Base-by-base conservation (phyloP, 2,329 filamentous ascomycete species). In the Neurospora sp. region DNA sequence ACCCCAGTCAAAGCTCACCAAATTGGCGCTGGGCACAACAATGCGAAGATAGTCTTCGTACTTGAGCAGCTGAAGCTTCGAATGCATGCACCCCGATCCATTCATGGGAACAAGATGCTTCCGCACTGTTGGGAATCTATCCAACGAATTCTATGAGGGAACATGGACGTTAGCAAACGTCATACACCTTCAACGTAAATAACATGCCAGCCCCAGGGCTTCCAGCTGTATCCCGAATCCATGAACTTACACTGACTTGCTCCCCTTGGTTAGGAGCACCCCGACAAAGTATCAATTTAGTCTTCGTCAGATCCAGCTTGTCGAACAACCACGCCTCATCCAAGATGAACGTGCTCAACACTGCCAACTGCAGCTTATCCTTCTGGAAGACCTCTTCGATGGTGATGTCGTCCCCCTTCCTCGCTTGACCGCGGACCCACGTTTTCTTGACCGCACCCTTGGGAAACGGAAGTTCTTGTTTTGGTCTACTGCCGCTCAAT, bases 21-120 rank as follows among this genome's bases (percentile, higher is more conserved):
- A 82, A 76, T 99, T 99, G 1, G 93, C 96, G 3, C 91, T 95
- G 0, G 96, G 93, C 1, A 98, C 84, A 1, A 91, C 95, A 66
- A 99, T 84, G 7, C 96, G 88, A 17, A 97, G 80, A 78, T 93
- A 89, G 1, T 81, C 81, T 0, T 86, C 81, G 75, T 93, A 92
- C 75, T 93, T 95, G n/a, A 98, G 84, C 1, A 98, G 81, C 86
- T 97, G 94, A 62, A 98, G 83, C 78, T 99, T 98, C 67, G 93
- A 97, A 79, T 98, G 96, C 93, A 98, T 97, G 75, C 86, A 89
- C 33, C 89, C 90, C 6, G 87, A 83, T 1, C 88, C 87, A 52
- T 88, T 83, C 92, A 97, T 95, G 2, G 86, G 69, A 90, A 90
- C 23, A 87, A 87, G 69, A 96, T 84, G 43, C 79, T 75, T 68